A percentile compares a stretch with the other conserved stretches of the same genome.
Conservation (phyloP, 805 yeast species). For the Candida qinlingensis region DNA sequence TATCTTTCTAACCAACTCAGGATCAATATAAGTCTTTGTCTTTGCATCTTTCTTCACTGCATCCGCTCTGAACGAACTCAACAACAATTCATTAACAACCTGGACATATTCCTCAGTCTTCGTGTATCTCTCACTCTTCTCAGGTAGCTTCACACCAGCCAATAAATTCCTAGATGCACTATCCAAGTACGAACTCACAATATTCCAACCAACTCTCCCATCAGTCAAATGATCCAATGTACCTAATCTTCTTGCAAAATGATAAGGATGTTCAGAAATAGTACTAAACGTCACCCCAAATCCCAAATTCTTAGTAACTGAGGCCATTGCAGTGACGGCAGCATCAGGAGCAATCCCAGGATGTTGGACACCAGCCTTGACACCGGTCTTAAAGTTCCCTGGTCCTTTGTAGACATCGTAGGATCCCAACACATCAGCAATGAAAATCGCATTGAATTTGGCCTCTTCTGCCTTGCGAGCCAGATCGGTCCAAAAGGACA, state of each 20-base stretch:
- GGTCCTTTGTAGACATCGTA: slow-evolving; percentile 35
- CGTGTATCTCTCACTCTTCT: slow-evolving; percentile 32
- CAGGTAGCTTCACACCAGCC: slow-evolving; percentile 29
- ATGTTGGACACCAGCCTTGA: slow-evolving; percentile 26
- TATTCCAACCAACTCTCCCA: slow-evolving; percentile 41
- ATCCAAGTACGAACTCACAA: slow-evolving; percentile 35
- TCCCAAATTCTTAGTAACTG: slow-evolving; percentile 31
- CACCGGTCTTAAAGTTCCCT: slow-evolving; percentile 10
- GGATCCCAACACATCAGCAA: slow-evolving; percentile 37
- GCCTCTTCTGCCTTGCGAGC: slow-evolving; percentile 33
- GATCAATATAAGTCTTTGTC: slow-evolving; percentile 29
- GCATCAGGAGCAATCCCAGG: slow-evolving; percentile 37
- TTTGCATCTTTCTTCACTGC: slow-evolving; percentile 15
- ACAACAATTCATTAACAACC: slow-evolving; percentile 31
- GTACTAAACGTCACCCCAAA: slow-evolving; percentile 38
- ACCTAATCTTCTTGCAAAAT: slow-evolving; percentile 33
- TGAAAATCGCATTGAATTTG: slow-evolving; percentile 32
- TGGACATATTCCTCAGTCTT: slow-evolving; percentile 35
- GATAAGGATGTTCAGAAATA: slow-evolving; percentile 36
- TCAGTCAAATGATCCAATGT: slow-evolving; percentile 36
- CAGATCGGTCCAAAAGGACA: slow-evolving; percentile 33
- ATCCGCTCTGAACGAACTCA: slow-evolving; percentile 35
- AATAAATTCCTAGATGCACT: slow-evolving; percentile 33
- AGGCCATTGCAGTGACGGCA: slow-evolving; percentile 36
- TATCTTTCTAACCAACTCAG: slow-evolving; percentile 31